Evolutionary conservation across 257 asterid species (phyloP).

Genomic region (Craterostigma plantagineum): DNA sequence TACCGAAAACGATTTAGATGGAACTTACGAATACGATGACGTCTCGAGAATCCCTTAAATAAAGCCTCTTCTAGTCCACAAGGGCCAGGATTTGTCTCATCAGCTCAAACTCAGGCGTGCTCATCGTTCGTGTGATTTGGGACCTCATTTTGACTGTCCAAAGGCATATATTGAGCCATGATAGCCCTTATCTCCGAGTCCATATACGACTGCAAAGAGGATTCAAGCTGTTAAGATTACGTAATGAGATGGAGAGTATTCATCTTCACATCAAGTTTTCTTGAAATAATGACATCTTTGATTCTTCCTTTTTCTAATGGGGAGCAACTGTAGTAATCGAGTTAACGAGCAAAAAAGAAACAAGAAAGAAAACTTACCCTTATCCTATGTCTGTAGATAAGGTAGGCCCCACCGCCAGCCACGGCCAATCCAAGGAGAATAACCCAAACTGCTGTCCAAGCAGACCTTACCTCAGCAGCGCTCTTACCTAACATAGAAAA

Average conservation of each 20-base stretch:
- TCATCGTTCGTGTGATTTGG: slow-evolving; percentile 25
- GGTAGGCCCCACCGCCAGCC: slow-evolving; percentile 54
- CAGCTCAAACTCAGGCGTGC: slow-evolving; percentile 16
- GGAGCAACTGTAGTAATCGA: no score
- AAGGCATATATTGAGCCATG: slow-evolving; percentile 76
- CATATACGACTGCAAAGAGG: slow-evolving; percentile 45
- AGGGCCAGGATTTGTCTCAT: no score
- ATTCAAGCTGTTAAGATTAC: slow-evolving; percentile 2
- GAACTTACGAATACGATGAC: no score
- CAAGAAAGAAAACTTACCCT: no score
- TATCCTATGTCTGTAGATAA: slow-evolving; percentile 47
- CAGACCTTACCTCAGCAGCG: slow-evolving; percentile 32
- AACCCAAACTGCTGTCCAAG: slow-evolving; percentile 52
- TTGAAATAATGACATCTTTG: no score
- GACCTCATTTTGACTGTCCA: slow-evolving; percentile 48
- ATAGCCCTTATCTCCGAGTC: slow-evolving; percentile 68
- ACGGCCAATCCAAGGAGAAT: slow-evolving; percentile 43
- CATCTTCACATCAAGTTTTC: neutral
- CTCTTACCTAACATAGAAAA: slow-evolving; percentile 26
- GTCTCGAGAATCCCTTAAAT: no score
- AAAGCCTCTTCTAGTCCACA: no score
- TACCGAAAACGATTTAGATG: no score
- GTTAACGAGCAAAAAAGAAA: no score
- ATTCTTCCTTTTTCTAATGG: no score
- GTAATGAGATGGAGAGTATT: neutral